Conservation (phyloP, 1,284 basidiomycete genomes). For the Blastosporella zonata region DNA sequence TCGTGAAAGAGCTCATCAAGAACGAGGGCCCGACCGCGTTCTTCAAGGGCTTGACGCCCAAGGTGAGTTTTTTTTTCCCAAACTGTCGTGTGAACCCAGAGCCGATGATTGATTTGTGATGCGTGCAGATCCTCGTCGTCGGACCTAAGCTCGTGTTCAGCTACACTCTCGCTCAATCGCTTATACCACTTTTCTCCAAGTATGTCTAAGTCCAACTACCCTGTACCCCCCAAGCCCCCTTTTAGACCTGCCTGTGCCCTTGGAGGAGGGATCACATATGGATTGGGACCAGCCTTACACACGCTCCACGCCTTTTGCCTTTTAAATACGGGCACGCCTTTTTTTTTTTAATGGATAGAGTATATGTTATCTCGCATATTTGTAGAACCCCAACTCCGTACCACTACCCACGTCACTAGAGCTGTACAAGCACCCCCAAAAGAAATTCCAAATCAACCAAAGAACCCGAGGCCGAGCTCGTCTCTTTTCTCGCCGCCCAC, state of each 20-base stretch:
- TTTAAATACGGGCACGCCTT: background rate
- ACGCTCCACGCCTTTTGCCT: background rate
- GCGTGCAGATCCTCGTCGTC: constrained; percentile 85
- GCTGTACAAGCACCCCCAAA: background rate
- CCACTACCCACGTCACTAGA: background rate
- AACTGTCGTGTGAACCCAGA: background rate
- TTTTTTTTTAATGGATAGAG: background rate
- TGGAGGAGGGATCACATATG: background rate
- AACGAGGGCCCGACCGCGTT: constrained; percentile 86
- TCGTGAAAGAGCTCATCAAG: constrained; percentile 85
- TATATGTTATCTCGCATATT: background rate
- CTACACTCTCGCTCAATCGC: constrained; percentile 93
- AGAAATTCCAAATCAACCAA: background rate
- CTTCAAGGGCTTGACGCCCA: constrained; percentile 96
- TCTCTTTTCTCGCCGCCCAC: background rate
- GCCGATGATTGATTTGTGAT: background rate
- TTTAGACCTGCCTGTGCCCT: background rate
- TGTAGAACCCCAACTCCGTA: background rate
- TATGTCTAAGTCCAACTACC: constrained; percentile 58
- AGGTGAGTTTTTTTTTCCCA: constrained; percentile 49
- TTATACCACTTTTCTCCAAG: constrained; percentile 93
- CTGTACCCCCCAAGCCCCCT: background rate
- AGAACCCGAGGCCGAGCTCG: constrained; percentile 5
- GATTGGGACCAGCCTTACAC: too few species aligned
- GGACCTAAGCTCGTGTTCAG: constrained; percentile 98